Evolutionary conservation across 78 protist genomes (phyloP).

Genomic region (Anaeramoeba ignava): DNA sequence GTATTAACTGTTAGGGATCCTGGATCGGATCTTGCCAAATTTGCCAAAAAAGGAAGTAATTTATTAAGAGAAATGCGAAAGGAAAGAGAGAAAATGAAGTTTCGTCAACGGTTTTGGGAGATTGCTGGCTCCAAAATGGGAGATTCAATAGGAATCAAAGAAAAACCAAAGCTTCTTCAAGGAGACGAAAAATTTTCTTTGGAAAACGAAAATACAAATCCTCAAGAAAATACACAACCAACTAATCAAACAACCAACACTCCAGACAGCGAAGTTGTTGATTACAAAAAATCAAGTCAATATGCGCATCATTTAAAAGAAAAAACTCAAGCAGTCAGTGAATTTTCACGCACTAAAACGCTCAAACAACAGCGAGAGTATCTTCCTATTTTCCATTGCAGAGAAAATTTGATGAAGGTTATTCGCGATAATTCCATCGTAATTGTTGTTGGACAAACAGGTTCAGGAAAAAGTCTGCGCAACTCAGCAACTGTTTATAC

Average conservation of each 20-base stretch:
- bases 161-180: neutral
- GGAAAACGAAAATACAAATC: neutral
- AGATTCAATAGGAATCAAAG: slow-evolving; percentile 46
- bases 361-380: slow-evolving; percentile 75
- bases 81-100: slow-evolving; percentile 25
- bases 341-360: slow-evolving; percentile 62
- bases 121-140: slow-evolving; percentile 51
- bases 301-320: slow-evolving; percentile 28
- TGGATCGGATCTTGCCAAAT: slow-evolving; percentile 69
- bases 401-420: slow-evolving; percentile 58
- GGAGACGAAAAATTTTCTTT: no score
- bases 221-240: neutral
- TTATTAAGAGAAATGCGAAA: slow-evolving; percentile 40
- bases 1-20: slow-evolving; percentile 74
- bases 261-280: slow-evolving; percentile 8
- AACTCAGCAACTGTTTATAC: no score
- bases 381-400: slow-evolving; percentile 70
- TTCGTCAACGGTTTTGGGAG: slow-evolving; percentile 31
- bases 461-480: slow-evolving; percentile 93
- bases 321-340: slow-evolving; percentile 38
- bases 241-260: neutral
- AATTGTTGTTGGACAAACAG: slow-evolving; percentile 92
- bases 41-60: slow-evolving; percentile 57
- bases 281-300: slow-evolving; percentile 31
- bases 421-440: slow-evolving; percentile 54